Base-by-base conservation (phyloP, 176 grass and related monocot species). In the Sorghum bicolor region DNA sequence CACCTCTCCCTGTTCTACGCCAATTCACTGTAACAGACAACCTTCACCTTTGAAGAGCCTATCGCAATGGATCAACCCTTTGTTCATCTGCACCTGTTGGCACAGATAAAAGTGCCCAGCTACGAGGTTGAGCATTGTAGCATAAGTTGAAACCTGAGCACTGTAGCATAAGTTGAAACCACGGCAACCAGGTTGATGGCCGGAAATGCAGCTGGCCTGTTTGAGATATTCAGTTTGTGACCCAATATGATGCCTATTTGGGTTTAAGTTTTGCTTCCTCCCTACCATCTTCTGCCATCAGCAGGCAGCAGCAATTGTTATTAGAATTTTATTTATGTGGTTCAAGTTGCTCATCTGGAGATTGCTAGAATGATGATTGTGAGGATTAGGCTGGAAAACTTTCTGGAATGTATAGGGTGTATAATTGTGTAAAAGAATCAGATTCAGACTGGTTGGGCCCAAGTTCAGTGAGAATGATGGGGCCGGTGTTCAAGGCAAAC, bases 151-250 rank as follows among this genome's bases (percentile, higher is more conserved):
- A n/a, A n/a, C n/a, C 87, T 30, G 81, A 69, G 4, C 92, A 95
- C 41, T 85, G 89, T 43, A 88, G 89, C 72, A 95, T 98, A 79
- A 0, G 50, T 95, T 31, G 96, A 98, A 78, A 84, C 85, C 13
- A 84, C 72, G 8, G 91, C 76, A 26, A 43, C 83, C 55, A 82
- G 89, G 33, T 87, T 67, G 77, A 90, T 78, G 85, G 91, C 33
- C 28, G 10, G 67, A 92, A 90, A 67, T 68, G 52, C 28, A 84
- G 82, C 85, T 93, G 80, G 83, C 89, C 87, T 81, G 80, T 76
- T 87, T 89, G n/a, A 98, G 86, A 95, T 93, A 60, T 98, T 98
- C 76, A 95, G 88, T 85, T 79, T 95, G 64, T 95, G 83, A 94
- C 39, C 20, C 20, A 8, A 50, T 17, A 19, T 19, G 8, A 19